Base-by-base conservation (phyloP, 805 yeast genomes). In the Saccharomycopsis amapae region DNA sequence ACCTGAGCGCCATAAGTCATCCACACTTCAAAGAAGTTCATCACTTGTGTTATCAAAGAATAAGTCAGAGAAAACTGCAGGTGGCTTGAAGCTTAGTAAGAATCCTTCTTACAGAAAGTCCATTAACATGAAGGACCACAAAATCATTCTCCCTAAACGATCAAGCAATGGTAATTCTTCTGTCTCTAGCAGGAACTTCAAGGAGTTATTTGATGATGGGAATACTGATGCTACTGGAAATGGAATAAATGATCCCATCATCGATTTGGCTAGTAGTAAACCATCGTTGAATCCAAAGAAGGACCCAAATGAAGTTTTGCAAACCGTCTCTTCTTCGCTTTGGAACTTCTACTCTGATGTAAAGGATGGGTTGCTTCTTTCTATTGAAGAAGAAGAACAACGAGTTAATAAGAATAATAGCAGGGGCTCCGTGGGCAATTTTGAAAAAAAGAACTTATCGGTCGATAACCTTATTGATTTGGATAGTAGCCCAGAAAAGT, bases 331-430 rank as follows among this genome's bases (percentile, higher is more conserved):
- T 2, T 35, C 48, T 3, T 51, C 54, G 5, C 36, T 51, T 25
- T 51, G 54, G 54, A 44, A 43, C 9, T 42, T 51, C 22, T 48
- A 48, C 28, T 38, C 45, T 4, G 54, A 51, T 36, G 52, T 51
- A 6, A 51, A 51, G 22, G 52, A 51, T 9, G 54, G 54, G n/a
- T 32, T 51, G 4, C 30, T 51, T 28, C 42, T 48, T 3, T 42
- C 45, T 5, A 49, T 48, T 32, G 54, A 51, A n/a, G 50, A 45
- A 34, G 50, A 38, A n/a, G 19, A 15, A 18, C 36, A 30, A 35
- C 15, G 5, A 40, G 19, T n/a, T 33, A 12, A 12, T 10, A 28
- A 34, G 13, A 17, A 40, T 6, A 24, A n/a, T 6, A 34, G 24
- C 6, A 45, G 18, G 10, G 13, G 30, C 7, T 26, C 30, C 12